Evolutionary conservation across 139 green algal species (phyloP), one percentile per base, ranked within the genome.

Genomic region (Coccomyxa sp.): DNA sequence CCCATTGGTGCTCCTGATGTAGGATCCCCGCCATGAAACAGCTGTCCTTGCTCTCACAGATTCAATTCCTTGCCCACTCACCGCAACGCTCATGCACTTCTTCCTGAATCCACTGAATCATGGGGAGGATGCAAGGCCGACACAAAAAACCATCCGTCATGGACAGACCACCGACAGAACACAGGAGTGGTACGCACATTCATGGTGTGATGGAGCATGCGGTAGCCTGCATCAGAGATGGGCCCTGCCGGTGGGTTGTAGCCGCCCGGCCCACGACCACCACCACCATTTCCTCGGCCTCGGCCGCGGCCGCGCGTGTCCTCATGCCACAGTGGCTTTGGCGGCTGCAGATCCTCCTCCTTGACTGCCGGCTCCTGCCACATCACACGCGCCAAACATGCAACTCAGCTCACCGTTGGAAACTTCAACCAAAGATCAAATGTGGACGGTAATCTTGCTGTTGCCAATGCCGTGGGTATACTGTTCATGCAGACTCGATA

Each of bases 261-360:
- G 32, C 30, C 60, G 16, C 66, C 18, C 1, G 25, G 45, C n/a
- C 75, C 28, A 58, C 38, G 45, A 21, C 76, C 23, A 7, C 38
- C 38, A 23, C 57, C 68, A 1, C 71, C 60, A 23, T 76, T 60
- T 23, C 80, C 80, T 18, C 76, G 67, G 38, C 80, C 80, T 18
- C 76, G 67, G 13, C 81, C 45, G 12, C 88, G 32, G 28, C 89
- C 81, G 13, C 79, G 71, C 18, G 79, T 83, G 79, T 90, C 83
- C 76, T 90, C 86, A 79, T 93, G 89, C 90, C 90, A 94, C 82
- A 94, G 82, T 13, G 84, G 81, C 85, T 89, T 84, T 1, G 88
- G 79, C 31, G 78, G 74, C 58, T 76, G 84, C 60, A 93, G 30
- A 84, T 94, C 89, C 10, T 57, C 60, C 59, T 91, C 83, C 17